Evolutionary conservation across 768 basidiomycete genomes (phyloP), one percentile per base, ranked within the genome.

Genomic region (Russula sp.): DNA sequence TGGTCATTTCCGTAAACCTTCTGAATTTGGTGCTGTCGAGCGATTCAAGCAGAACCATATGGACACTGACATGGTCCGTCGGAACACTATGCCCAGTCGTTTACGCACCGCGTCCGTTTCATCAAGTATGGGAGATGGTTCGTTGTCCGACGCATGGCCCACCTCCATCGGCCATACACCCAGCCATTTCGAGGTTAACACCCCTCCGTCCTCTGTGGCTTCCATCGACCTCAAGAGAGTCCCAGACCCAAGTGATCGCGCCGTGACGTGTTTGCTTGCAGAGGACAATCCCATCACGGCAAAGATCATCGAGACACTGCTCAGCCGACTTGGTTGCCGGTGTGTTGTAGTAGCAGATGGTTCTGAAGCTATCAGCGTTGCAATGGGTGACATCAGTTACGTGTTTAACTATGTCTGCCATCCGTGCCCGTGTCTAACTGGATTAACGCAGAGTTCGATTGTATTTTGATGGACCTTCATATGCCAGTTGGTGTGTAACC

Each of bases 261-360:
- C 88, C n/a, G 87, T 98, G 57, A 97, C 94, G 43, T 94, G 93
- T 69, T 73, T 99, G 32, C 80, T 99, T 39, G 97, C 96, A 1
- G 97, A 98, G 73, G 94, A 98, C 69, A 98, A 99, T 69, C 97
- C 97, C 1, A 98, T 98, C 66, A 96, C 94, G 0, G 90, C 91
- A 36, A 98, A 98, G 78, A 98, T 99, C 52, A 87, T 98, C 52
- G 94, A 98, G 73, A 98, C 95, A 2, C 75, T 98, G 48, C 82
- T 99, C 50, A 89, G 92, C 63, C 86, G 95, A 39, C 82, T 98
- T 63, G 97, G 97, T 1, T 98, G 96, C 73, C 88, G 95, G 18
- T 93, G 92, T 72, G 88, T 98, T 10, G 90, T 98, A 9, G 97
- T 98, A 18, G 84, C 93, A 46, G 94, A 98, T 75, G 97, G 97